Percentiles rank a stretch among this genome's conserved stretches.
phyloP scores from a whole-genome alignment of 140 eudicot genomes.

The Flaveria floridana region DNA sequence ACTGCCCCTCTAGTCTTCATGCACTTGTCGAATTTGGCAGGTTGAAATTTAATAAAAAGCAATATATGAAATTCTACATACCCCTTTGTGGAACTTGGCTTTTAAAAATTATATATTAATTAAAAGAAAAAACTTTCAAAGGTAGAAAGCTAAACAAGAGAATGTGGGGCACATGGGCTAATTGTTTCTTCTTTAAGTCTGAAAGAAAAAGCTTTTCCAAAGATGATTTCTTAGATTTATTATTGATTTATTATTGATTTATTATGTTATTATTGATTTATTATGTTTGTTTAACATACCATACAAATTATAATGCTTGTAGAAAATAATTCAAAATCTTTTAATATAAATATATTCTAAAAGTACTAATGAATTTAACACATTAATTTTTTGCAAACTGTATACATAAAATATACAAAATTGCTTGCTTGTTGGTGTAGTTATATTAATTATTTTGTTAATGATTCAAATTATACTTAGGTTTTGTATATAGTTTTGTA shows the following conservation, averaged over 20 bases:
- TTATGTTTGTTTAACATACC: not conserved
- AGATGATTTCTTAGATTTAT: not conserved
- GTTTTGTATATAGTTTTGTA: too few species aligned
- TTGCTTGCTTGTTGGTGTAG: too few species aligned
- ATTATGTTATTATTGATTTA: not conserved
- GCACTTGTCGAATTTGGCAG: not conserved
- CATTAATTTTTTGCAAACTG: too few species aligned
- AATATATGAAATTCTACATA: not conserved
- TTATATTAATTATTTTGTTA: too few species aligned
- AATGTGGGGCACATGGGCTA: slow-evolving; percentile 15
- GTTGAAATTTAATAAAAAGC: not conserved
- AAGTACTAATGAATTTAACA: too few species aligned
- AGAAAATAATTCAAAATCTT: too few species aligned
- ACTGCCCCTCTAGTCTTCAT: not conserved
- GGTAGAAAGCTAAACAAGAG: slow-evolving; percentile 2
- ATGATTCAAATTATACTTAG: too few species aligned
- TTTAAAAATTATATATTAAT: not conserved
- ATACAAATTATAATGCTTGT: too few species aligned
- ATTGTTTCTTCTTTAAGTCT: not conserved
- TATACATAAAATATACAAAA: too few species aligned
- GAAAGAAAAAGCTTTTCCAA: not conserved
- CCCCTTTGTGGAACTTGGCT: slow-evolving; percentile 1
- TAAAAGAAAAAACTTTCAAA: not conserved
- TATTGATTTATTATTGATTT: too few species aligned
- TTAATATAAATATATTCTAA: too few species aligned